Evolutionary conservation across 345 rosid species (phyloP), one percentile per base, ranked within the genome.

Genomic region (Stellera chamaejasme): DNA sequence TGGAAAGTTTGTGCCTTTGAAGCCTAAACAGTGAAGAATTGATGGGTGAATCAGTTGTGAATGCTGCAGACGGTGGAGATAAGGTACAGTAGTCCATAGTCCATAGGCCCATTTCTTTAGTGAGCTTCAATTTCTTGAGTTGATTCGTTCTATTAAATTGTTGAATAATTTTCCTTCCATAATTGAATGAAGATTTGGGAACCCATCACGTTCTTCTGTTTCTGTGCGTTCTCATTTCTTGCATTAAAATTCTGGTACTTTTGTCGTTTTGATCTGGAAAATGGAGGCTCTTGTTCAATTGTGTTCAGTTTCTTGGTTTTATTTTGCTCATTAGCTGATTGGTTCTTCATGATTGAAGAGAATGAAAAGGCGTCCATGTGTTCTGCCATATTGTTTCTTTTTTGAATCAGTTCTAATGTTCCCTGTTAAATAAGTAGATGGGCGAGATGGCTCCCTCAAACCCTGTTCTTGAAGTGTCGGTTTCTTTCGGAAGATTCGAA

Each of bases 401-500:
- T 60, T 53, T 52, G 48, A 10, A 49, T 67, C 56, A 44, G 28
- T 45, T 74, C 69, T 73, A 62, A 54, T 28, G 60, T 61, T 64
- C 65, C 59, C 49, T 67, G 66, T 56, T 58, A 14, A 56, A 63
- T 56, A 62, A 67, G 66, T 77, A 85, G 88, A 82, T 81, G 66
- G 77, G 79, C 56, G 70, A 66, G 60, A 75, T 69, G 51, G 76
- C 59, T 69, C 68, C 79, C 49, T 66, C 87, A 43, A 78, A 72
- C 48, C 82, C 88, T 52, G 76, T 61, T 50, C 73, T 82, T 48
- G 77, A 86, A 67, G 94, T 73, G 69, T 93, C 97, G 27, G 85
- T 88, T 44, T 93, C 99, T 11, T 88, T 89, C 52, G 97, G 97
- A 46, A 84, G 87, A 73, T 89, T 89, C 78, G 91, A 84, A 70